Conservation (phyloP, 2,329 filamentous ascomycete species). For the Myriosclerotinia duriaeana region DNA sequence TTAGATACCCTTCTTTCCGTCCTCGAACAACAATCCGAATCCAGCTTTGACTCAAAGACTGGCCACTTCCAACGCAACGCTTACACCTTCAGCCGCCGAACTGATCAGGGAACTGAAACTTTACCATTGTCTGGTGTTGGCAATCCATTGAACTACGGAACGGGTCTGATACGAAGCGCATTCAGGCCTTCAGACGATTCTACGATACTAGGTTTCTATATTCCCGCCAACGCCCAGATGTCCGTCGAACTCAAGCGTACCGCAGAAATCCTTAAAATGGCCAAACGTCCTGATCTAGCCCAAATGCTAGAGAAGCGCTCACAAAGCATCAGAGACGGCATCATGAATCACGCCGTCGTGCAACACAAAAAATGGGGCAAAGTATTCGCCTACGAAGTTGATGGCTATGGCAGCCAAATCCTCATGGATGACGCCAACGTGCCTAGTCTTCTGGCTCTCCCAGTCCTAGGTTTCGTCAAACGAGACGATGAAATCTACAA, state of each 20-base stretch:
- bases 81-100: constrained; percentile 84
- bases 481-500: constrained; percentile 69
- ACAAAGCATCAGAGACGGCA: constrained; percentile 66
- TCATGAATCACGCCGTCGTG: constrained; percentile 83
- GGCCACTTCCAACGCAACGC: constrained; percentile 67
- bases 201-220: constrained; percentile 90
- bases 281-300: constrained; percentile 53
- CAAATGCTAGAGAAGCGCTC: constrained; percentile 59
- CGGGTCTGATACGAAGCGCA: constrained; percentile 83
- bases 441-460: constrained; percentile 75
- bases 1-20: constrained; percentile 72
- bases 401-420: constrained; percentile 79
- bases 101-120: constrained; percentile 84
- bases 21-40: constrained; percentile 72
- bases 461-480: constrained; percentile 72
- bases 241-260: constrained; percentile 80
- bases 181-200: constrained; percentile 96
- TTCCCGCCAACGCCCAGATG: constrained; percentile 96
- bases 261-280: constrained; percentile 64
- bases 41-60: constrained; percentile 73
- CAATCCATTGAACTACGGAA: constrained; percentile 85
- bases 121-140: constrained; percentile 78
- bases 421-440: constrained; percentile 91
- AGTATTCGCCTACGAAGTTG: constrained; percentile 85
- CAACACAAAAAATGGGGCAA: constrained; percentile 71